Evolutionary conservation across 2,329 filamentous ascomycete genomes (phyloP), one percentile per base, ranked within the genome.

Genomic region (Tothia fuscella): DNA sequence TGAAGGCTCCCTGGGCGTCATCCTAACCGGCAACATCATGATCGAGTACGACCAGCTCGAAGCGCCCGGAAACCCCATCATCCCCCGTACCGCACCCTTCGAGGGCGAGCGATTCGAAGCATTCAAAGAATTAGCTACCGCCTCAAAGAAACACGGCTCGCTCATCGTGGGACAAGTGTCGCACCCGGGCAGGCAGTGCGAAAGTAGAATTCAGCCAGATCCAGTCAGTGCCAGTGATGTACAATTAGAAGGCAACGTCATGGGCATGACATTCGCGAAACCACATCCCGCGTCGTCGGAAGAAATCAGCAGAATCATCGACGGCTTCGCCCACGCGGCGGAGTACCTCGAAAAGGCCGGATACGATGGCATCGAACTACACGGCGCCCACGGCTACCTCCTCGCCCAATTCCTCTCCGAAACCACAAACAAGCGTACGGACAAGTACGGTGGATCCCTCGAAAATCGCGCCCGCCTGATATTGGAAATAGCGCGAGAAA

Each of bases 321-420:
- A 74, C 17, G 67, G 68, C 2, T 82, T 78, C 50, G 71, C 72
- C 0, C 70, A 80, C 49, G 68, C 75, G 0, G 75, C 76, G 0
- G 71, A 75, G 50, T 81, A 71, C 48, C 60, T 74, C 4, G 67
- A 80, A 9, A 55, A 56, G 13, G 80, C 77, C 1, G 86, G 85
- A 0, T 74, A 84, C 37, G 85, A 93, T 55, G 72, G 78, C 6
- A 78, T 91, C 45, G 85, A 93, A 57, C 74, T 93, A 39, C 85
- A 91, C 62, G 74, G 71, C 50, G 85, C 83, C 0, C 84, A 91
- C 52, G 83, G 84, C 1, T 91, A 88, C 54, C 70, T 91, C 0
- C 62, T 89, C 0, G 75, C 78, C 50, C 63, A 66, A 2, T 91
- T 89, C 65, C 46, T 87, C 3, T 78, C 74, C 0, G 82, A 83